Evolutionary conservation across 2,329 filamentous ascomycete species (phyloP).

Genomic region (Ophiostoma quercus): DNA sequence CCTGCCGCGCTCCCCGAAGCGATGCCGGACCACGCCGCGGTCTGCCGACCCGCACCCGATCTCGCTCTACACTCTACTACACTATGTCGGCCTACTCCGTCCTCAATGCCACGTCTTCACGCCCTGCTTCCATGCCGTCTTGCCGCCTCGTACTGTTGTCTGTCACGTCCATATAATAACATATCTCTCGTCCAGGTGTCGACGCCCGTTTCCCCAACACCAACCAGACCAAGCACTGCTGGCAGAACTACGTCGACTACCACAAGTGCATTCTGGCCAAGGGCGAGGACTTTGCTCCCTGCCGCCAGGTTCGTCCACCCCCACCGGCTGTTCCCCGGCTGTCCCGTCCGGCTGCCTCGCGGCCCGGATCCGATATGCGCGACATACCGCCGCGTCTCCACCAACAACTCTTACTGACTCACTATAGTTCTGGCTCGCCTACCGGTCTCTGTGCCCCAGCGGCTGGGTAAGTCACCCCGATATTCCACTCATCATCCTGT

Average conservation of each 20-base stretch:
- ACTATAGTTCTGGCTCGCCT: constrained; percentile 85
- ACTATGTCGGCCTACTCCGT: neutral
- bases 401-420: neutral
- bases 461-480: constrained; percentile 50
- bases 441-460: constrained; percentile 95
- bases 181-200: constrained; percentile 60
- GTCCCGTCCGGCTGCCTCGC: neutral
- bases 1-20: constrained; percentile 4
- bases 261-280: constrained; percentile 99
- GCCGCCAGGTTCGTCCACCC: constrained; percentile 71
- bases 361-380: constrained; percentile 5
- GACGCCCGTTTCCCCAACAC: constrained; percentile 98
- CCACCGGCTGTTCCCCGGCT: neutral
- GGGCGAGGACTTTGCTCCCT: constrained; percentile 96
- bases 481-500: neutral
- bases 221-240: constrained; percentile 99
- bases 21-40: neutral
- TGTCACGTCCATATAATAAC: constrained; percentile 4
- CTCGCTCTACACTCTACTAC: neutral
- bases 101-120: neutral
- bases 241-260: constrained; percentile 99
- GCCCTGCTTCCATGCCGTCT: neutral
- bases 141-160: neutral
- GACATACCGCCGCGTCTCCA: constrained; percentile 10
- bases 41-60: neutral